phyloP scores from a whole-genome alignment of 306 rosid species.

The Vigna trinervia region DNA sequence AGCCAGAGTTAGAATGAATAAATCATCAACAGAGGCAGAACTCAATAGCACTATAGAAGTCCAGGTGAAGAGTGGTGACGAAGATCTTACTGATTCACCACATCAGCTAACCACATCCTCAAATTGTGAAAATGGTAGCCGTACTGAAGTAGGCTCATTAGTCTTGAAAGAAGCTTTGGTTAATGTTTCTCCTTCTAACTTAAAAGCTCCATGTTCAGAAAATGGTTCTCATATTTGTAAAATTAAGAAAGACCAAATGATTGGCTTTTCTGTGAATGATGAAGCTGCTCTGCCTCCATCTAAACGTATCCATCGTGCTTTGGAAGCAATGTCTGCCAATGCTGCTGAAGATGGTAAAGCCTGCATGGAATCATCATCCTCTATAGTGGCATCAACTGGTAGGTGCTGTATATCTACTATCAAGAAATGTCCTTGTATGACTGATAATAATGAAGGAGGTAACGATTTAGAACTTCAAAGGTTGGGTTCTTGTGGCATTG shows the following conservation, averaged over 20 bases:
- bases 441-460: conserved; percentile 48
- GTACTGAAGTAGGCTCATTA: conserved; percentile 49
- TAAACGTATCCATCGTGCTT: conserved; percentile 95
- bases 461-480: conserved; percentile 46
- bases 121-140: conserved; percentile 53
- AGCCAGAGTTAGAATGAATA: conserved; percentile 93
- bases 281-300: conserved; percentile 97
- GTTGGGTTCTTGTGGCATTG: conserved; percentile 47
- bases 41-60: conserved; percentile 48
- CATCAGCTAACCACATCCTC: conserved; percentile 47
- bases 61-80: conserved; percentile 59
- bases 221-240: conserved; percentile 62
- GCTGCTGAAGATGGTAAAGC: conserved; percentile 74
- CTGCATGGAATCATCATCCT: conserved; percentile 52
- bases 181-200: conserved; percentile 53
- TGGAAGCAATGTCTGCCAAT: conserved; percentile 99
- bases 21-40: conserved; percentile 59
- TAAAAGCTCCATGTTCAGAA: conserved; percentile 52
- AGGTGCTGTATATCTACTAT: conserved; percentile 45
- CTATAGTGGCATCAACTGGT: conserved; percentile 46
- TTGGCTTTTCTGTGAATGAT: conserved; percentile 67
- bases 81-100: conserved; percentile 45
- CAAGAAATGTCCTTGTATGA: conserved; percentile 46
- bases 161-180: conserved; percentile 45
- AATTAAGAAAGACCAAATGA: conserved; percentile 63